Evolutionary conservation across 805 yeast genomes (phyloP), one percentile per base, ranked within the genome.

Genomic region (Schwanniomyces yamadae): DNA sequence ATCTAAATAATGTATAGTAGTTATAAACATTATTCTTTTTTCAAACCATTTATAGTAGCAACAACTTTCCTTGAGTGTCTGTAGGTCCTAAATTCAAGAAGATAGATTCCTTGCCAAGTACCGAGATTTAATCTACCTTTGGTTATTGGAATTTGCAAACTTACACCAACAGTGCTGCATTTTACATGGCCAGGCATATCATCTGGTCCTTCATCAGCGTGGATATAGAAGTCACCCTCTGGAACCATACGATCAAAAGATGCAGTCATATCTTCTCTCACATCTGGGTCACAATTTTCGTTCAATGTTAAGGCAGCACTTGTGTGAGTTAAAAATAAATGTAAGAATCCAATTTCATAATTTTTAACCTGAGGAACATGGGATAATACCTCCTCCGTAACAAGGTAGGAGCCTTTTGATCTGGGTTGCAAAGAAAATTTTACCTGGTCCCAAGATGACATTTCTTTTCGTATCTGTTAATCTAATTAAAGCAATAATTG

Each of bases 181-280:
- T 84, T 80, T 34, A 80, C 79, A 56, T 85, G 95, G 0, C 90
- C 84, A 2, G 91, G 86, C 89, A 84, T 82, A 54, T 85, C 95
- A 54, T 86, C 95, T 3, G 84, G 72, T 1, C 87, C 95, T 57
- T 85, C 95, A 36, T 82, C 91, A 10, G 73, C 76, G 54, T 81
- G 90, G 30, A 71, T 50, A 47, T 81, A 82, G 23, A 59, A 54
- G 35, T 66, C 65, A 5, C 69, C 74, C 49, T 84, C 91, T 0
- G 95, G 95, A 3, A 77, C 85, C 39, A 84, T 63, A 34, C 75
- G 62, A 48, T 79, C 82, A 46, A 86, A 58, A 1, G 84, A 75
- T 16, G 72, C 69, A 7, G 72, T 69, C 85, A 86, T 72, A 50
- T 85, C 95, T 1, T 51, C 57, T 42, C 90, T 69, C 9, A 85